These are phyloP conservation scores for Nicotiana benthamiana DNA, from an alignment of 257 asterid genomes.

Conservation along the genomic window DNA sequence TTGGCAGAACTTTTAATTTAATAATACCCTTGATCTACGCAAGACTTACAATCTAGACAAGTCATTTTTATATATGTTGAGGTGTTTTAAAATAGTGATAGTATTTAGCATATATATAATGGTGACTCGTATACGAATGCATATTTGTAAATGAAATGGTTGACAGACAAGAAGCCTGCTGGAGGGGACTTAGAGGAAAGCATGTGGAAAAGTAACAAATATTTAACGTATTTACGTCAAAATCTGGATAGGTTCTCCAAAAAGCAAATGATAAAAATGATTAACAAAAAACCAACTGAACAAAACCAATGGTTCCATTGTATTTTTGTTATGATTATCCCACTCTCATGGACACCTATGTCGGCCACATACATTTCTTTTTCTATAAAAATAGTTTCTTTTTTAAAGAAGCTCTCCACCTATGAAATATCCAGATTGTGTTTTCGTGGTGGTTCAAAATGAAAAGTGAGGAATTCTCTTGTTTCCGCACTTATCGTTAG, in stretches of 20 bases:
- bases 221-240: background rate
- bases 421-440: background rate
- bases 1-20: no score
- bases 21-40: no score
- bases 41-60: no score
- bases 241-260: background rate
- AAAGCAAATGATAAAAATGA: background rate
- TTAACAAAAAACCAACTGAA: background rate
- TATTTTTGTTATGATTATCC: background rate
- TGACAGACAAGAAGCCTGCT: background rate
- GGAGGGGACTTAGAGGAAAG: background rate
- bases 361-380: constrained; percentile 5
- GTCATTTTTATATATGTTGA: no score
- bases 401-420: background rate
- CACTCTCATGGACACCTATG: background rate
- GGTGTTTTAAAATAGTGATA: background rate
- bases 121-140: background rate
- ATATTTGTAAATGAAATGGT: background rate
- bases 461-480: background rate
- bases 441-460: background rate
- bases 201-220: background rate
- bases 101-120: background rate
- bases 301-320: background rate
- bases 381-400: background rate
- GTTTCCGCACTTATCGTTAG: background rate